These are phyloP conservation scores for Saccharomyces hybrid DNA, from an alignment of 1,139 yeast species.

Conservation along the genomic window DNA sequence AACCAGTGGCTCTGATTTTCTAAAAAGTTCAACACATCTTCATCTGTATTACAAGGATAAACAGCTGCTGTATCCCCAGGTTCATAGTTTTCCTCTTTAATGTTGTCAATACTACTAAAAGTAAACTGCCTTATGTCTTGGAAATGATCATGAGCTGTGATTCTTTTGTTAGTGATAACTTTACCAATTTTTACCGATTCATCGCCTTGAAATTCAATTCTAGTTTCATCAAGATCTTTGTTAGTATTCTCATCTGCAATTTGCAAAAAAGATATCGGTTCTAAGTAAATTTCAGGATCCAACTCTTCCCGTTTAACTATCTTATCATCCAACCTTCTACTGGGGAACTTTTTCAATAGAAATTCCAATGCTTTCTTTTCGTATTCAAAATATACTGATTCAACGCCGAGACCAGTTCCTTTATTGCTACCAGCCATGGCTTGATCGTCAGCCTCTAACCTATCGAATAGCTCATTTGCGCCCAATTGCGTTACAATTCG, in stretches of 20 bases:
- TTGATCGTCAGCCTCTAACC: slow-evolving; percentile 90
- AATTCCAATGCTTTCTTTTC: slow-evolving; percentile 43
- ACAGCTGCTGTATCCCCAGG: slow-evolving; percentile 82
- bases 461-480: slow-evolving; percentile 56
- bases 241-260: slow-evolving; percentile 3
- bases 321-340: slow-evolving; percentile 13
- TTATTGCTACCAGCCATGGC: slow-evolving; percentile 32
- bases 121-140: slow-evolving; percentile 77
- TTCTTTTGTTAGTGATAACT: slow-evolving; percentile 44
- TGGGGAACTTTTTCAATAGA: slow-evolving; percentile 38
- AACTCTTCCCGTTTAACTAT: slow-evolving; percentile 17
- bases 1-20: slow-evolving; percentile 66
- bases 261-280: slow-evolving; percentile 24
- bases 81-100: slow-evolving; percentile 34
- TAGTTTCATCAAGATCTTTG: slow-evolving; percentile 2
- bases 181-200: slow-evolving; percentile 35
- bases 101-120: slow-evolving; percentile 31
- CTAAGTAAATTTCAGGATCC: slow-evolving; percentile 21
- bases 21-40: slow-evolving; percentile 57
- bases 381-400: slow-evolving; percentile 73
- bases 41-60: slow-evolving; percentile 64
- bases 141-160: slow-evolving; percentile 68
- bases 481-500: slow-evolving; percentile 71
- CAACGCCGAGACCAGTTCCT: slow-evolving; percentile 63
- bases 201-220: slow-evolving; percentile 17